Percentiles rank a stretch among this genome's conserved stretches.
These are phyloP conservation scores for Pyrenophora seminiperda DNA, from an alignment of 2,329 filamentous ascomycete species.

Conservation along the genomic window DNA sequence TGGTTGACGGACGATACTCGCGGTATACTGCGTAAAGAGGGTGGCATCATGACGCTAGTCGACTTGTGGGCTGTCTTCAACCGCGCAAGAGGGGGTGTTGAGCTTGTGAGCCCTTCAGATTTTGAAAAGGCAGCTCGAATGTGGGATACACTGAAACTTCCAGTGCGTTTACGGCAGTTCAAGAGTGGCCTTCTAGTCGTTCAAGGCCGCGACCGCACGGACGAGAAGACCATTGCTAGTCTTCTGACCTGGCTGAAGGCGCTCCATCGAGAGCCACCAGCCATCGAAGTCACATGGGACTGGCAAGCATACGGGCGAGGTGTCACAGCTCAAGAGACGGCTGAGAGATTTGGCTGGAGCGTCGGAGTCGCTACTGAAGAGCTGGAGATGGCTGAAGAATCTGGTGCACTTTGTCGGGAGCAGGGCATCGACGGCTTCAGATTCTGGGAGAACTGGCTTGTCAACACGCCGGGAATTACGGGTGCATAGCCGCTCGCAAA, in stretches of 20 bases:
- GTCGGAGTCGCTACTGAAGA: conserved; percentile 95
- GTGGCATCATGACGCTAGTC: conserved; percentile 49
- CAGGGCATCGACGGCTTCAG: conserved; percentile 87
- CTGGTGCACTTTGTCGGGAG: conserved; percentile 84
- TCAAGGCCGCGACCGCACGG: conserved; percentile 83
- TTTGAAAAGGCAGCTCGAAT: conserved; percentile 87
- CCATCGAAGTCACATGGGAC: conserved; percentile 72
- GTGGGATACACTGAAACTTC: conserved; percentile 86
- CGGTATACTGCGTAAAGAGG: conserved; percentile 44
- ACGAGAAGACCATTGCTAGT: conserved; percentile 83
- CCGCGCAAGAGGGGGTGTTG: conserved; percentile 86
- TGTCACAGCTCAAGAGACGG: conserved; percentile 86
- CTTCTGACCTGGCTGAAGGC: conserved; percentile 78
- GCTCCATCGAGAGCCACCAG: conserved; percentile 68
- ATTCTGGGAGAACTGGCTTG: conserved; percentile 82
- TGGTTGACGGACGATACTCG: conserved; percentile 48
- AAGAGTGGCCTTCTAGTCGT: conserved; percentile 94
- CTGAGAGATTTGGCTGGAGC: conserved; percentile 93
- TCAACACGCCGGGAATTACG: conserved; percentile 20
- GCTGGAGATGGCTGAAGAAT: conserved; percentile 95
- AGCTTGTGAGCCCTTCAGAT: conserved; percentile 88
- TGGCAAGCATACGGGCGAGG: conserved; percentile 79
- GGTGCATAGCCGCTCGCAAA: neutral
- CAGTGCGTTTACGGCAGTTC: conserved; percentile 84
- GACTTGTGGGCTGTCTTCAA: conserved; percentile 73